Evolutionary conservation across 2,329 filamentous ascomycete species (phyloP).

Genomic region (Xylariomycetidae sp.): DNA sequence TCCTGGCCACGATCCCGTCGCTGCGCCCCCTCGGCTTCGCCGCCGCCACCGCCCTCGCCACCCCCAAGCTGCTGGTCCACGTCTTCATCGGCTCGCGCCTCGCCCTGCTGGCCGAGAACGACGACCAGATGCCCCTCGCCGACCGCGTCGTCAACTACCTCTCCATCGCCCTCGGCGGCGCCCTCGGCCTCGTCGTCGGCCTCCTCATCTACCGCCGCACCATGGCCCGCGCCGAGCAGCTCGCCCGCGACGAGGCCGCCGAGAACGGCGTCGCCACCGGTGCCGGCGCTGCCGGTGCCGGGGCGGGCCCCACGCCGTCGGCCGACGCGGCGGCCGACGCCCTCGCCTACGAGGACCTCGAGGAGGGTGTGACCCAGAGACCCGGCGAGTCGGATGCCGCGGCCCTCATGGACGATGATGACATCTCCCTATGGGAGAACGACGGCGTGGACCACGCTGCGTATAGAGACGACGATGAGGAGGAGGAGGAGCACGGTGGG

Average conservation of each 20-base stretch:
- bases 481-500: constrained; percentile 19
- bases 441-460: constrained; percentile 23
- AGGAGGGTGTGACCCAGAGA: constrained; percentile 32
- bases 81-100: constrained; percentile 86
- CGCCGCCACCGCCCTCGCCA: constrained; percentile 73
- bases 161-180: constrained; percentile 66
- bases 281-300: constrained; percentile 20
- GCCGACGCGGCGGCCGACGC: too few species aligned
- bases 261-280: constrained; percentile 28
- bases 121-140: constrained; percentile 71
- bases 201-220: constrained; percentile 76
- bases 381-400: constrained; percentile 41
- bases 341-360: constrained; percentile 37
- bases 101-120: constrained; percentile 74
- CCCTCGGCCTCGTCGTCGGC: constrained; percentile 69
- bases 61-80: constrained; percentile 83
- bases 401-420: constrained; percentile 52
- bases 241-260: constrained; percentile 41
- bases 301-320: too few species aligned
- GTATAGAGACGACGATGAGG: constrained; percentile 18
- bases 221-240: constrained; percentile 55
- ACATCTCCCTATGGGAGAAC: constrained; percentile 52
- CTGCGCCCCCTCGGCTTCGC: constrained; percentile 72
- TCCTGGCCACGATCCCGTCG: constrained; percentile 87
- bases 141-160: constrained; percentile 75